Conservation (phyloP, 345 rosid species). For the Fremontodendron californicum region DNA sequence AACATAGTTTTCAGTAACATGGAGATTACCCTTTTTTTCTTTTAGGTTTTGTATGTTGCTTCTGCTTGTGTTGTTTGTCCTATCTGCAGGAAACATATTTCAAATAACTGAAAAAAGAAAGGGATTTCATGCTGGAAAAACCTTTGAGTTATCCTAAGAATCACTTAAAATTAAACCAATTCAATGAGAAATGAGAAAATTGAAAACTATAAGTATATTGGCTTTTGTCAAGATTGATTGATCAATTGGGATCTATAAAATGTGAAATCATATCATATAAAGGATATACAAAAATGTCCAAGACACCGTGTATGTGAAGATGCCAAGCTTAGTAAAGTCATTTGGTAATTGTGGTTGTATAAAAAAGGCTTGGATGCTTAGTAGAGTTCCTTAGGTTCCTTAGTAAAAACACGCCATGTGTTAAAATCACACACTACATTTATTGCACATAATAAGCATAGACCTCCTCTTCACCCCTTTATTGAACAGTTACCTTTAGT, state of each 20-base stretch:
- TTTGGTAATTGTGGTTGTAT: not conserved
- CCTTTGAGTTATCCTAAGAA: not conserved
- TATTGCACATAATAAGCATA: not conserved
- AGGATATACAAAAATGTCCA: not conserved
- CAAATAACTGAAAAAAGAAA: not conserved
- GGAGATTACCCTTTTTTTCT: not conserved
- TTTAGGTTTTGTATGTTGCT: not conserved
- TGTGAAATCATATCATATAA: not conserved
- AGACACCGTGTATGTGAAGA: not conserved
- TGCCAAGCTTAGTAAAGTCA: not conserved
- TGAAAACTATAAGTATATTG: not conserved
- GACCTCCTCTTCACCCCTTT: not conserved
- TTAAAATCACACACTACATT: not conserved
- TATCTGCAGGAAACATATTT: not conserved
- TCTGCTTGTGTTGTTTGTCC: not conserved
- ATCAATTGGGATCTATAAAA: not conserved
- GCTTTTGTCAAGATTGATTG: not conserved
- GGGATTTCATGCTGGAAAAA: not conserved
- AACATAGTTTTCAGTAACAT: too few species aligned
- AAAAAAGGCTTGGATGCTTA: not conserved
- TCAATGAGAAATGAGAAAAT: not conserved
- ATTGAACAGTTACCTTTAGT: not conserved
- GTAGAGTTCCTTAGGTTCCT: not conserved
- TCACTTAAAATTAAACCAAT: not conserved
- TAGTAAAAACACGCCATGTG: not conserved